Evolutionary conservation across 2,329 filamentous ascomycete genomes (phyloP).

Genomic region (Myriosclerotinia scirpicola): DNA sequence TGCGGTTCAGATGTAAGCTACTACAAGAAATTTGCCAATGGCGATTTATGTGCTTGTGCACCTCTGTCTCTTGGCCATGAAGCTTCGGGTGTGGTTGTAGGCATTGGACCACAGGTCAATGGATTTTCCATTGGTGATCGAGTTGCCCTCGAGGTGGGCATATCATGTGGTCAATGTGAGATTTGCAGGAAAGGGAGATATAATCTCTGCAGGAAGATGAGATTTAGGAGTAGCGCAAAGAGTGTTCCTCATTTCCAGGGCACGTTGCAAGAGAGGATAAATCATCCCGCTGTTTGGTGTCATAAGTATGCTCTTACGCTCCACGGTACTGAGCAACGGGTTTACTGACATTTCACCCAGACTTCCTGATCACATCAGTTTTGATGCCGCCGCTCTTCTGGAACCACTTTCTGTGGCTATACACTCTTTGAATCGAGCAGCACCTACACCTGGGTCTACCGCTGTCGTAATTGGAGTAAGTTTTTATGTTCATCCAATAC

Average conservation of each 20-base stretch:
- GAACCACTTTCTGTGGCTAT: constrained; percentile 63
- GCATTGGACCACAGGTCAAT: constrained; percentile 53
- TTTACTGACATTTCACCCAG: constrained; percentile 40
- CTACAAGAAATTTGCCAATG: constrained; percentile 71
- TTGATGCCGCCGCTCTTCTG: constrained; percentile 59
- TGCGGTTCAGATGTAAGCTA: constrained; percentile 71
- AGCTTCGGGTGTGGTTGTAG: constrained; percentile 58
- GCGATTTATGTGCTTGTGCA: constrained; percentile 64
- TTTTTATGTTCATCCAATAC: neutral
- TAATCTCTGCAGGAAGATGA: constrained; percentile 62
- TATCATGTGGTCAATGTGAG: constrained; percentile 87
- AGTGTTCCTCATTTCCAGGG: constrained; percentile 64
- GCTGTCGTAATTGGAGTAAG: constrained; percentile 60
- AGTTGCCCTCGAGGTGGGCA: constrained; percentile 80
- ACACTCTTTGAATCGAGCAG: constrained; percentile 59
- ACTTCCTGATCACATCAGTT: constrained; percentile 59
- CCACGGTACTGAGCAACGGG: too few relatives aligned
- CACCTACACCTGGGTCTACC: constrained; percentile 52
- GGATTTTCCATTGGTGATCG: constrained; percentile 57
- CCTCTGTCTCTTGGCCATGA: constrained; percentile 66
- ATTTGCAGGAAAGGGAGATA: constrained; percentile 84
- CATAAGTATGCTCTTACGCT: constrained; percentile 52
- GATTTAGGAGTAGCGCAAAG: constrained; percentile 62
- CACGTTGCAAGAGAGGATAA: constrained; percentile 61
- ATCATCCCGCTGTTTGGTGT: constrained; percentile 62